Evolutionary conservation across 331 rosid genomes (phyloP).

Genomic region (Phaseolus coccineus): DNA sequence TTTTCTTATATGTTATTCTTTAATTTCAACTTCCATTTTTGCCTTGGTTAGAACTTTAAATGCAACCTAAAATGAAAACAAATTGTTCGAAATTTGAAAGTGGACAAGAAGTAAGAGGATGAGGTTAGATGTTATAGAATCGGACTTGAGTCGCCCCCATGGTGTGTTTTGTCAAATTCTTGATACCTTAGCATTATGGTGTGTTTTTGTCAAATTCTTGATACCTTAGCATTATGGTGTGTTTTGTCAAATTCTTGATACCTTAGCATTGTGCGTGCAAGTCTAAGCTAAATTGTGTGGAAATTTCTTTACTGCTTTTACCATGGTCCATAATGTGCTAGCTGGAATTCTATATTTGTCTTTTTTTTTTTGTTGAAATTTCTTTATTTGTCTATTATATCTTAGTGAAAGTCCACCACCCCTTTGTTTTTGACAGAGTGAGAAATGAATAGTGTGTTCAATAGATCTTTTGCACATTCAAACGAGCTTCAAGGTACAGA

Average conservation of each 20-base stretch:
- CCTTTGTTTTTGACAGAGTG: not conserved
- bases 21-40: constrained; percentile 25
- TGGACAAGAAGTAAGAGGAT: constrained; percentile 24
- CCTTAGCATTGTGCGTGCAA: not conserved
- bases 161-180: constrained; percentile 1
- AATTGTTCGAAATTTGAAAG: constrained; percentile 12
- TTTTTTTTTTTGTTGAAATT: not conserved
- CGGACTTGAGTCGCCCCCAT: not conserved
- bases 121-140: constrained; percentile 13
- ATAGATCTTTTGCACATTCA: not conserved
- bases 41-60: constrained; percentile 10
- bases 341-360: not conserved
- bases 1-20: constrained; percentile 3
- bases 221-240: too few species aligned
- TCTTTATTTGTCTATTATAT: not conserved
- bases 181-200: not conserved
- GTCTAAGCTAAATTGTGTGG: constrained; percentile 6
- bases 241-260: too few species aligned
- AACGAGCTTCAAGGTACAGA: constrained; percentile 18
- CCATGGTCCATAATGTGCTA: constrained; percentile 25
- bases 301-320: not conserved
- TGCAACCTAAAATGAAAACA: constrained; percentile 22
- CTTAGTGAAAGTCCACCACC: not conserved
- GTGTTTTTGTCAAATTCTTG: too few species aligned
- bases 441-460: not conserved